Evolutionary conservation across 2,329 filamentous ascomycete genomes (phyloP).

Genomic region (Sarocladiaceae sp.): DNA sequence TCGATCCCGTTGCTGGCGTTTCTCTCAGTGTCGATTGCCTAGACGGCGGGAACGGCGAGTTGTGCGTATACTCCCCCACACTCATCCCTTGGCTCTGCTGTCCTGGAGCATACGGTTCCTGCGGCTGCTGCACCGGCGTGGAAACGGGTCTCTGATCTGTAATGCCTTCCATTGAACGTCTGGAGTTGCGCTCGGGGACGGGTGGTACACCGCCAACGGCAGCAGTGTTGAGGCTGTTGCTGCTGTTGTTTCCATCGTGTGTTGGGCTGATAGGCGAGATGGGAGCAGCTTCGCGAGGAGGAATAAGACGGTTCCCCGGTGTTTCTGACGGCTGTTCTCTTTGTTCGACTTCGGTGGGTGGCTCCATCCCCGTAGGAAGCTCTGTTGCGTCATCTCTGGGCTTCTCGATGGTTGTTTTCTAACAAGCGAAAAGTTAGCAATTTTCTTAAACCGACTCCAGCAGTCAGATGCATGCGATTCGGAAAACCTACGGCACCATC

Average conservation of each 20-base stretch:
- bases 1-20: background rate
- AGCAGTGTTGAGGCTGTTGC: background rate
- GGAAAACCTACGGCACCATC: background rate
- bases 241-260: background rate
- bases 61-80: constrained; percentile 1
- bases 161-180: constrained; percentile 2
- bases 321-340: constrained; percentile 1
- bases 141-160: background rate
- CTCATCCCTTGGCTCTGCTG: no score
- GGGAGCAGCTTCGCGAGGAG: background rate
- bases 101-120: constrained; percentile 3
- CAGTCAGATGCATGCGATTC: background rate
- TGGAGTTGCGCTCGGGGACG: constrained; percentile 2
- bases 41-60: background rate
- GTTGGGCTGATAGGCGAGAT: constrained; percentile 4
- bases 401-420: constrained; percentile 5
- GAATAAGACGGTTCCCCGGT: background rate
- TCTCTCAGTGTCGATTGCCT: background rate
- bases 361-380: constrained; percentile 3
- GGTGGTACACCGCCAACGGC: background rate
- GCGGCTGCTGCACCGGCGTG: constrained; percentile 4
- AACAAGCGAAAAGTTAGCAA: background rate
- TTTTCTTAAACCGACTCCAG: background rate
- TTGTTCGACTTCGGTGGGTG: constrained; percentile 3
- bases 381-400: background rate